Conservation (phyloP, 108 stramenopile species). For the Ochromonas danica region DNA sequence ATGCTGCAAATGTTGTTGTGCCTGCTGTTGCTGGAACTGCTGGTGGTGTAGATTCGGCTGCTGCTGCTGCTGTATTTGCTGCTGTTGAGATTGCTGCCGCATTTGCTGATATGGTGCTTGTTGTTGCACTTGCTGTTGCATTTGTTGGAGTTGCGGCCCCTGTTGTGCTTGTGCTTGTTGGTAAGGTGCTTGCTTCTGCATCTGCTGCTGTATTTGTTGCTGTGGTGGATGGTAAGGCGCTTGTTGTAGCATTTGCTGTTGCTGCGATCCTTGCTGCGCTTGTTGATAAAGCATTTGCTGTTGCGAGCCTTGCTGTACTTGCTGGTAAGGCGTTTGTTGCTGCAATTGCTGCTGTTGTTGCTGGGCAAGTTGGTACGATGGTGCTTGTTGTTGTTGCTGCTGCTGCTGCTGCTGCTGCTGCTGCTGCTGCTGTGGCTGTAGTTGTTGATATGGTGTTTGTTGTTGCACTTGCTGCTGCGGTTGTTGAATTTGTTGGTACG, state of each 20-base stretch:
- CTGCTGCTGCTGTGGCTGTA: too few relatives aligned
- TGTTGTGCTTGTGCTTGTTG: too few relatives aligned
- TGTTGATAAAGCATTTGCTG: too few relatives aligned
- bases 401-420: conserved; percentile 19
- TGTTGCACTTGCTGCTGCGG: background rate
- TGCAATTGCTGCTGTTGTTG: background rate
- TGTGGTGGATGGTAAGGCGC: too few relatives aligned
- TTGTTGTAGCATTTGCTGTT: too few relatives aligned
- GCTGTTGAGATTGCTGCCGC: too few relatives aligned
- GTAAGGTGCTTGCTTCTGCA: too few relatives aligned
- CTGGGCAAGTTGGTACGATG: background rate
- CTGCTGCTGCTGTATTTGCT: conserved; percentile 12
- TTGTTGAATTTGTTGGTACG: background rate
- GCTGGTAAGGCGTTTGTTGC: background rate
- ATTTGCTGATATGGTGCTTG: background rate
- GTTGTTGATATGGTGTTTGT: background rate
- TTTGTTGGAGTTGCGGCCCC: too few relatives aligned
- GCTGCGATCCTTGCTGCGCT: too few relatives aligned
- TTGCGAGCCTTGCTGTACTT: background rate
- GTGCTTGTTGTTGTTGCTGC: background rate
- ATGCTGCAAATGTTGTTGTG: background rate
- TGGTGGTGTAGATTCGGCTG: background rate
- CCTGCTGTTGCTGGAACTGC: background rate
- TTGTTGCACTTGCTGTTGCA: background rate
- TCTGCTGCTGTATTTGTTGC: too few relatives aligned